Evolutionary conservation across 176 grass and related monocot species (phyloP).

Genomic region (Phragmites australis): DNA sequence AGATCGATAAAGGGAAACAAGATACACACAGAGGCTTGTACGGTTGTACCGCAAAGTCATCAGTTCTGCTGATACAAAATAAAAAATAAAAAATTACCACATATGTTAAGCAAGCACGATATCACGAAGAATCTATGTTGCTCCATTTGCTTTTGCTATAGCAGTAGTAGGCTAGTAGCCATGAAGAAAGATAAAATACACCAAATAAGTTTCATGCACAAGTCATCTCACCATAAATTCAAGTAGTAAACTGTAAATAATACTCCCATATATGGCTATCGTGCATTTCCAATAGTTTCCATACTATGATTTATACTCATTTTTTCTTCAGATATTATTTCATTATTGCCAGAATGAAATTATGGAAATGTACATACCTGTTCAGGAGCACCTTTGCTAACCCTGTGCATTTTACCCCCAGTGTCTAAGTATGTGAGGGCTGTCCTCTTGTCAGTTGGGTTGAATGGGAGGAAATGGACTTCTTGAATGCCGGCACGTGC

Average conservation of each 20-base stretch:
- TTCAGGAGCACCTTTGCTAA: constrained; percentile 84
- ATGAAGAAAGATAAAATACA: neutral
- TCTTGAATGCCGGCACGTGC: constrained; percentile 60
- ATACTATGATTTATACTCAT: neutral
- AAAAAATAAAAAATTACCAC: neutral
- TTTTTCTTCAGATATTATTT: neutral
- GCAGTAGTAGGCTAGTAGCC: neutral
- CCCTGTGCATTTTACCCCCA: constrained; percentile 64
- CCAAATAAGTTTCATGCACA: neutral
- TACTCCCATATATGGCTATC: neutral
- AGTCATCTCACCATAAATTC: neutral
- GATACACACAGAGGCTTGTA: neutral
- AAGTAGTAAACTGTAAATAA: neutral
- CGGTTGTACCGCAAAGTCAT: neutral
- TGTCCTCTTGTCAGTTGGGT: constrained; percentile 75
- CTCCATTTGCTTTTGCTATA: neutral
- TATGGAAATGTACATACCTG: constrained; percentile 55
- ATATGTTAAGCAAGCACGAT: neutral
- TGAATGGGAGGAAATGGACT: constrained; percentile 78
- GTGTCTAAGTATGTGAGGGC: constrained; percentile 73
- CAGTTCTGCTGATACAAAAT: neutral
- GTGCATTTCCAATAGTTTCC: neutral
- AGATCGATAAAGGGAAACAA: neutral
- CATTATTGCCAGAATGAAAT: neutral
- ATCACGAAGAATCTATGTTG: neutral